Percentiles rank a stretch among this genome's conserved stretches.
Evolutionary conservation across 108 stramenopile species (phyloP).

Genomic region (Craspedostauros australis): DNA sequence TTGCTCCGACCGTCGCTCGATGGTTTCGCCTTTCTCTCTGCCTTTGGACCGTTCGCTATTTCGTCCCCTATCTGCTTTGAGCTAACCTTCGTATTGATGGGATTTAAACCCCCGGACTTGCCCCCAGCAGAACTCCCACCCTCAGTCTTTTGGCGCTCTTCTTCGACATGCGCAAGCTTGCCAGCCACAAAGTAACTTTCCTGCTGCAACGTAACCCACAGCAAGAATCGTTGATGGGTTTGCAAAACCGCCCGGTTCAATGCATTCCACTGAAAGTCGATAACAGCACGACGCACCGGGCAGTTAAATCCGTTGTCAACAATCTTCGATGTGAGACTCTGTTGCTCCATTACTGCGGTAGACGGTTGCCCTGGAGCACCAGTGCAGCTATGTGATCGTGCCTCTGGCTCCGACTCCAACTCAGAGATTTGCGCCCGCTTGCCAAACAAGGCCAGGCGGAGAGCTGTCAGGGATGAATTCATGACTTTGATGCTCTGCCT

Average conservation of each 20-base stretch:
- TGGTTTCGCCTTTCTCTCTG: slow-evolving; percentile 6
- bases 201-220: slow-evolving; percentile 62
- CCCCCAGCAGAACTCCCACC: slow-evolving; percentile 1
- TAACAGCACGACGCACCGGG: slow-evolving; percentile 39
- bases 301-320: slow-evolving; percentile 3
- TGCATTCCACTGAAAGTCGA: slow-evolving; percentile 62
- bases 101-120: too few relatives aligned
- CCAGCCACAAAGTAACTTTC: slow-evolving; percentile 51
- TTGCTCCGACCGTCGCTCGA: not conserved
- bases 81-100: slow-evolving; percentile 69
- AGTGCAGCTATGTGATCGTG: not conserved
- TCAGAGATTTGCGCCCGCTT: too few relatives aligned
- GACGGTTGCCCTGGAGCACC: not conserved
- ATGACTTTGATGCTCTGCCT: slow-evolving; percentile 42
- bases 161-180: slow-evolving; percentile 32
- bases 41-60: slow-evolving; percentile 44
- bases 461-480: slow-evolving; percentile 32
- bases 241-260: slow-evolving; percentile 54
- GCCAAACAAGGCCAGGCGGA: too few relatives aligned
- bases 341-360: not conserved
- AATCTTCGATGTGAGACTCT: not conserved
- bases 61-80: slow-evolving; percentile 83
- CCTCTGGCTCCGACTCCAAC: not conserved
- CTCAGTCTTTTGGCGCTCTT: slow-evolving; percentile 15
- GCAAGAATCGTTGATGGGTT: slow-evolving; percentile 60